phyloP scores from a whole-genome alignment of 1,139 yeast genomes.

The Suhomyces taliae region DNA sequence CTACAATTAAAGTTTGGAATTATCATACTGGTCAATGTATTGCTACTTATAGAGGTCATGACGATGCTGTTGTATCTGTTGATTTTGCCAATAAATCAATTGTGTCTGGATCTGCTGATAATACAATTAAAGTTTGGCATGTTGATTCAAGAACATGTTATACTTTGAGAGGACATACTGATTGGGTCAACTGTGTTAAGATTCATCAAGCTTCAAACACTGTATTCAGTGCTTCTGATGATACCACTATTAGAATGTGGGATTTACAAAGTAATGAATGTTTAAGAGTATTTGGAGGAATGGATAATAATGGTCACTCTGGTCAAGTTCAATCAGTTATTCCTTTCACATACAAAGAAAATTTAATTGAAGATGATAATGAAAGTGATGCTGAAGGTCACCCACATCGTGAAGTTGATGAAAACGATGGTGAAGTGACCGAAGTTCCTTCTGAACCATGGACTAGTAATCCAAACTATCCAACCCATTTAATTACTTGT shows the following conservation, averaged over 20 bases:
- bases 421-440: conserved; percentile 18
- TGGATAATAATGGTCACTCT: conserved; percentile 67
- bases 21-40: conserved; percentile 92
- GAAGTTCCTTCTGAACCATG: conserved; percentile 30
- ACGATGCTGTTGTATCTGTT: conserved; percentile 79
- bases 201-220: conserved; percentile 78
- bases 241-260: conserved; percentile 94
- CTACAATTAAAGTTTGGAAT: conserved; percentile 94
- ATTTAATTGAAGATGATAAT: conserved; percentile 41
- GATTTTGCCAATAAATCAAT: conserved; percentile 78
- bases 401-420: conserved; percentile 2
- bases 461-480: conserved; percentile 41
- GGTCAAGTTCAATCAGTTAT: conserved; percentile 91
- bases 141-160: conserved; percentile 90
- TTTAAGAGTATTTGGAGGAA: conserved; percentile 73
- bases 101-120: conserved; percentile 92
- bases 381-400: conserved; percentile 28
- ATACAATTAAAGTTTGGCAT: conserved; percentile 93
- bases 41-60: conserved; percentile 91
- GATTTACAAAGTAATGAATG: conserved; percentile 80
- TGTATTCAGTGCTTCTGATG: conserved; percentile 86
- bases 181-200: conserved; percentile 88
- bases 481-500: conserved; percentile 83
- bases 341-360: conserved; percentile 68
- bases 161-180: conserved; percentile 89